Conservation (phyloP, 495 filamentous ascomycete species). For the Cudoniella acicularis region DNA sequence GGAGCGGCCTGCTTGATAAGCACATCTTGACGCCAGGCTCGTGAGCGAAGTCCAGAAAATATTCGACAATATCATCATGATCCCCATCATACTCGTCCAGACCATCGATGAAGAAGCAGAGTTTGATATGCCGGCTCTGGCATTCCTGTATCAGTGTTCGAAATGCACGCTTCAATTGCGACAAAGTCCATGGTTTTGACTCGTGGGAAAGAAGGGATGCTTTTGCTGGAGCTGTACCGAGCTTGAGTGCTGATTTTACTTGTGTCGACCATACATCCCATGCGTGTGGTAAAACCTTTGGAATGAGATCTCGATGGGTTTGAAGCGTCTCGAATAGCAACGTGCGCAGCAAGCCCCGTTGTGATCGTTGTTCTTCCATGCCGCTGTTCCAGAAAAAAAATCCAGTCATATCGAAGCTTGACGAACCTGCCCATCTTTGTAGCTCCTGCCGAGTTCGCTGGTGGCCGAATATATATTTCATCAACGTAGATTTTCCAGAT, state of each 20-base stretch:
- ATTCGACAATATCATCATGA: conserved; percentile 22
- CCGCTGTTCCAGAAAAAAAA: conserved; percentile 44
- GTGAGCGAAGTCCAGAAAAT: conserved; percentile 23
- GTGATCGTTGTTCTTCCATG: conserved; percentile 35
- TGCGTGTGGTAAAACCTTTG: not conserved
- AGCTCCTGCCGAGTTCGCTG: conserved; percentile 13
- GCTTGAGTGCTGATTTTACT: not conserved
- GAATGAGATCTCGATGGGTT: conserved; percentile 3
- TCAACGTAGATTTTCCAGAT: conserved; percentile 38
- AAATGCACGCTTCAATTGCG: not conserved
- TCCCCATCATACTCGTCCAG: conserved; percentile 36
- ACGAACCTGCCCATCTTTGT: conserved; percentile 18
- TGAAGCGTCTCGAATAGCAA: conserved; percentile 38
- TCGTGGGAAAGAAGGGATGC: not conserved
- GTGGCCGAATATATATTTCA: conserved; percentile 32
- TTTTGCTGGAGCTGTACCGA: not conserved
- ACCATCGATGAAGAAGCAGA: conserved; percentile 32
- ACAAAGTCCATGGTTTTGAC: not conserved
- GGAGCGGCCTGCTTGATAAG: conserved; percentile 37
- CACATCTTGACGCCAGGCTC: conserved; percentile 29
- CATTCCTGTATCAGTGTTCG: not conserved
- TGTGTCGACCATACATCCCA: not conserved
- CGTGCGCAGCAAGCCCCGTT: conserved; percentile 36
- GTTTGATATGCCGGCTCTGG: conserved; percentile 3
- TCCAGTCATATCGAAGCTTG: conserved; percentile 15